These are phyloP conservation scores for Debaryomyces robertsiae DNA, from an alignment of 1,139 yeast species.

Conservation along the genomic window DNA sequence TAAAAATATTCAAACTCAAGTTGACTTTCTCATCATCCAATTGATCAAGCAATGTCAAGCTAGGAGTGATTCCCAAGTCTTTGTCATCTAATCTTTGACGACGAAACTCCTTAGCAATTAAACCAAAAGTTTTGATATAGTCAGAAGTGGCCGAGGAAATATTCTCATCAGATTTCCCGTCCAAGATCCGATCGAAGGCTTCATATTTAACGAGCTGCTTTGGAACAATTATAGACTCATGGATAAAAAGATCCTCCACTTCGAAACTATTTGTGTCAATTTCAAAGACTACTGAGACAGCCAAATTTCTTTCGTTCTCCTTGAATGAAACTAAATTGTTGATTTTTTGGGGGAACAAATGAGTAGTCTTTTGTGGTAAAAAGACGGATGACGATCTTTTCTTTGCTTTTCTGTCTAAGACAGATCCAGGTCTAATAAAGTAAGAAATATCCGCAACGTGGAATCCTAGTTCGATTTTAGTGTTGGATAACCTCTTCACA, in stretches of 20 bases:
- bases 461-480: constrained; percentile 71
- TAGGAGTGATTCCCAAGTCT: constrained; percentile 52
- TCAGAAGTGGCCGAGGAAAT: constrained; percentile 65
- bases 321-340: constrained; percentile 64
- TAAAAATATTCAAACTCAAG: constrained; percentile 72
- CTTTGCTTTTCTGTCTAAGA: constrained; percentile 85
- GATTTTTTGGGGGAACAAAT: constrained; percentile 69
- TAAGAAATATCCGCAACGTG: constrained; percentile 82
- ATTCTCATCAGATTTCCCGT: constrained; percentile 29
- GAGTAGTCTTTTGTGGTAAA: constrained; percentile 75
- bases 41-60: constrained; percentile 71
- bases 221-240: constrained; percentile 71
- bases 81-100: constrained; percentile 65
- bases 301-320: constrained; percentile 61
- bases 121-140: constrained; percentile 63
- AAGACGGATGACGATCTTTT: constrained; percentile 89
- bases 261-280: constrained; percentile 75
- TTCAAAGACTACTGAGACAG: constrained; percentile 81
- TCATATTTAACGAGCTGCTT: constrained; percentile 55
- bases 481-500: constrained; percentile 59
- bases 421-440: constrained; percentile 69
- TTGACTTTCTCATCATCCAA: constrained; percentile 84
- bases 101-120: constrained; percentile 72
- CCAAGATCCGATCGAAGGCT: constrained; percentile 53
- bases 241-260: constrained; percentile 76